Base-by-base conservation (phyloP, 148 eudicot genomes). In the Silene uniflora region DNA sequence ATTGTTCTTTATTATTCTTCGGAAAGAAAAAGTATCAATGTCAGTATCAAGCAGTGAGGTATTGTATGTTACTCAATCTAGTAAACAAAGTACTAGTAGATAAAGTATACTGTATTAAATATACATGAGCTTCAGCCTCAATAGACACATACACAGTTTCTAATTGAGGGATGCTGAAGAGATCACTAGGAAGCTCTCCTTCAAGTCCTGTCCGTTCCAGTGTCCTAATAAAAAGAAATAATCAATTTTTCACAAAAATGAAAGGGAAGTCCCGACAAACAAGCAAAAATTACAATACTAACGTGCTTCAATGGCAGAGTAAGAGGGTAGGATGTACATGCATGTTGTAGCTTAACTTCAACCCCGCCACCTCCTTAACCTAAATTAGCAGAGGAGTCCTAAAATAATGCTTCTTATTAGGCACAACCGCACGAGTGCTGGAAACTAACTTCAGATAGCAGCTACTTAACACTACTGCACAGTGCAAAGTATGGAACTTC, bases 101-200 rank as follows among this genome's bases (percentile, higher is more conserved):
- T n/a, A n/a, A n/a, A n/a, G n/a, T n/a, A n/a, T n/a, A n/a, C n/a
- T 64, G 4, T 25, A 9, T 55, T 49, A 29, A 14, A 13, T 39
- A 44, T 10, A 66, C 19, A 60, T 59, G 14, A 69, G 12, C n/a
- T 16, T 29, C 21, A 39, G 22, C 71, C 16, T 16, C 72, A 13
- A 67, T 49, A 62, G 35, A 73, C 67, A 78, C 95, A 89, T 76
- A 93, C 97, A 89, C 79, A 39, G 81, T 84, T 84, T 88, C 84
- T 80, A 93, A 77, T 17, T 79, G 76, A 77, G 91, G 84, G 62
- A 85, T 84, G 85, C 79, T 66, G 85, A 93, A 93, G 62, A 91
- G 73, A 73, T 77, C 69, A 77, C 35, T 83, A 3, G 98, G 95
- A 77, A 93, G 69, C 61, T 66, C 61, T 81, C 95, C 97, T 68